Percentiles rank a stretch among this genome's conserved stretches.
These are phyloP conservation scores for Trichoderma semiorbis DNA, from an alignment of 2,329 filamentous ascomycete species.

Conservation along the genomic window DNA sequence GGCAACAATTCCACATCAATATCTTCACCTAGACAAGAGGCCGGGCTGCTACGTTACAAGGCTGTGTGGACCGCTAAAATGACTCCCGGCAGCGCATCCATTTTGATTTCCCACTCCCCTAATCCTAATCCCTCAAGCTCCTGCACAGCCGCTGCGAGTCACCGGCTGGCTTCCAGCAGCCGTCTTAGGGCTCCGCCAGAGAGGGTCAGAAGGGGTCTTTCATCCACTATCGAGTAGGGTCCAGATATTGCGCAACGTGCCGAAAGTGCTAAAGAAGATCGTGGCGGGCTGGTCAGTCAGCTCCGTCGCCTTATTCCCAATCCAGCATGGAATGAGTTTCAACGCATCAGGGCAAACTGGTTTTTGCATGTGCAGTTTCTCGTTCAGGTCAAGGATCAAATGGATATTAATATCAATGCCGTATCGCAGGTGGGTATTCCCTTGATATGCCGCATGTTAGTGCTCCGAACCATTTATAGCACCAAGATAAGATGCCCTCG, in stretches of 20 bases:
- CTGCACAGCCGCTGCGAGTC: neutral
- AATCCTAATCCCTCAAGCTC: neutral
- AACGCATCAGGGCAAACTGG: neutral
- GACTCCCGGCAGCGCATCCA: neutral
- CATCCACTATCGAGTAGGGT: neutral
- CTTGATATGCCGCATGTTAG: neutral
- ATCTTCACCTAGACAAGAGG: neutral
- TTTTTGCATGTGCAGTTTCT: neutral
- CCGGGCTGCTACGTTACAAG: neutral
- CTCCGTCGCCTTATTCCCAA: neutral
- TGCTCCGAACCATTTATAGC: neutral
- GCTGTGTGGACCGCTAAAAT: neutral
- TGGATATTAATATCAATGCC: neutral
- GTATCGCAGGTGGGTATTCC: neutral
- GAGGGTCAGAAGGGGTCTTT: neutral
- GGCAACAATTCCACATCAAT: neutral
- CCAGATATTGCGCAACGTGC: conserved; percentile 4
- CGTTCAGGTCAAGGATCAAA: neutral
- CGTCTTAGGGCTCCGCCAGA: neutral
- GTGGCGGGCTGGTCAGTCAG: neutral
- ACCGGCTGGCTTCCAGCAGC: neutral
- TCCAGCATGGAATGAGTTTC: neutral
- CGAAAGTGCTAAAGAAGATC: neutral
- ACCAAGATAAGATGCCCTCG: neutral
- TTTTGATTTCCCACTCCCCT: neutral